Base-by-base conservation (phyloP, 2,329 filamentous ascomycete genomes). In the Hirsutella rhossiliensis region DNA sequence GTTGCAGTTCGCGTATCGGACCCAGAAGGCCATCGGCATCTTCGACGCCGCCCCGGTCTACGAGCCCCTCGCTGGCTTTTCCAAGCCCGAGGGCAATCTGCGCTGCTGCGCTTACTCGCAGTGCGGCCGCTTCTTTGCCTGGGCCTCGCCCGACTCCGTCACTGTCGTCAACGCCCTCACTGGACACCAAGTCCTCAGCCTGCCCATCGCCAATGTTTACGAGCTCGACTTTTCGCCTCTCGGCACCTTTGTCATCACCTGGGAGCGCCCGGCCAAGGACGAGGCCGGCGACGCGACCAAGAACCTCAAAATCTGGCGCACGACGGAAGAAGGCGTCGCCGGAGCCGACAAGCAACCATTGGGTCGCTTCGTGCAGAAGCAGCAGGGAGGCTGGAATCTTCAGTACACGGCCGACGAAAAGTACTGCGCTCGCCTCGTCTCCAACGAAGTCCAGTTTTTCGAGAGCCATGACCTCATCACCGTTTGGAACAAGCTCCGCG, bases 381-480 rank as follows among this genome's bases (percentile, higher is more conserved):
- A 81, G 52, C 87, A 94, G 71, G 87, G 84, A 39, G 87, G 89
- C 58, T 97, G 90, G 90, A 97, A 96, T 62, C 73, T 98, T 60
- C 90, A 97, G 67, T 98, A 97, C 66, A 95, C 89, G 28, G 76
- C 79, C 47, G 92, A 98, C 61, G 92, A 98, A 73, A 78, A 81
- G 62, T 90, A 87, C 64, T 97, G 90, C 63, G 92, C 90, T 52
- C 87, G 92, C 53, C 75, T 82, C 50, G 90, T 97, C 56, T 96
- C 87, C 64, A 98, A 98, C 62, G 89, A 97, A 72, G 86, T 98
- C 45, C 92, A 97, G 58, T 95, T 98, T 65, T 97, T 90, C 71
- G 78, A 94, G 66, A 92, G 87, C 62, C 76, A 83, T 52, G 82
- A 97, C 61, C 72, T 97, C 58, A 71, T 75, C 53, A 89, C 80